Conservation (phyloP, 208 protist species). For the Acanthamoeba triangularis region DNA sequence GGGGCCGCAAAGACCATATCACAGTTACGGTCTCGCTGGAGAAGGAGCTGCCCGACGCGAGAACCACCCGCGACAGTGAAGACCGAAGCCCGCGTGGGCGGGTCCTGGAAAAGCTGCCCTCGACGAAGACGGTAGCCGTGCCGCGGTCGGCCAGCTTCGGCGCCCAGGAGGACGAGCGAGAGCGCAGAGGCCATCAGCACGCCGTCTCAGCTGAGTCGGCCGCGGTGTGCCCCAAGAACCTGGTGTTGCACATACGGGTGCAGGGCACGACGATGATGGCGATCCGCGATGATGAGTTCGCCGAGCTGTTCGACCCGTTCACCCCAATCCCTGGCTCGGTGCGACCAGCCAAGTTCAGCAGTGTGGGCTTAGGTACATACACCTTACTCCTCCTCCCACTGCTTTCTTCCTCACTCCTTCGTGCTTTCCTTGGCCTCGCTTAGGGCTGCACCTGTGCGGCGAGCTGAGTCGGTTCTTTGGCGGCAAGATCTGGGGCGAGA, state of each 20-base stretch:
- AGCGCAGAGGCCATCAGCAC: neutral
- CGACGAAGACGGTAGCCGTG: neutral
- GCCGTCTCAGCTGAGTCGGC: no score
- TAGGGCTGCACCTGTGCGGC: neutral
- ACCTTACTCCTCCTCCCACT: no score
- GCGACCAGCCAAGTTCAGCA: neutral
- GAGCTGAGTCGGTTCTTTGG: neutral
- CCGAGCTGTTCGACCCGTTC: constrained; percentile 9
- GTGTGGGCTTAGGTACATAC: neutral
- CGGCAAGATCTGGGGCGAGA: neutral
- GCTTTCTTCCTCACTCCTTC: no score
- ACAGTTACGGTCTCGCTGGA: neutral
- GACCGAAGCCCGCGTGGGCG: no score
- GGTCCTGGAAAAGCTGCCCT: no score
- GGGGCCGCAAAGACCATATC: neutral
- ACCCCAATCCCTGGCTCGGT: neutral
- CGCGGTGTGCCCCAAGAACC: neutral
- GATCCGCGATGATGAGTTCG: neutral
- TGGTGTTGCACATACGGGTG: neutral
- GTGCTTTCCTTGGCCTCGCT: no score
- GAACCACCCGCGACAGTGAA: no score
- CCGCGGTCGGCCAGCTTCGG: neutral
- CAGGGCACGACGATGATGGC: neutral
- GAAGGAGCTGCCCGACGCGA: neutral
- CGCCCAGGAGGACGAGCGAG: neutral